These are phyloP conservation scores for Phaffia rhodozyma DNA, from an alignment of 1,284 basidiomycete species.

Conservation along the genomic window DNA sequence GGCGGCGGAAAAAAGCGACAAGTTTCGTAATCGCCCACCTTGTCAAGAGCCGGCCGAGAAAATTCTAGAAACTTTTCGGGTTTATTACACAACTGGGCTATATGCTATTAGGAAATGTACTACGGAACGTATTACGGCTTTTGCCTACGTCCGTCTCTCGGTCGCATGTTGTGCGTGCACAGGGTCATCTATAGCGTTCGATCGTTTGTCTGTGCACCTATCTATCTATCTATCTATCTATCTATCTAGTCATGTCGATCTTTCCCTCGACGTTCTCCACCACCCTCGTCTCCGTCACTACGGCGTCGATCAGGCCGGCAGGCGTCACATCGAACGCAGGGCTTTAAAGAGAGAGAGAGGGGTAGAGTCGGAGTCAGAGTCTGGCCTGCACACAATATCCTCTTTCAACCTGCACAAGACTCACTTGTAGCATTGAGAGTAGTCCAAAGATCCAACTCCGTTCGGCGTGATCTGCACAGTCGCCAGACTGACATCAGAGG, in stretches of 20 bases:
- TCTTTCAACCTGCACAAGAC: neutral
- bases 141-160: no score
- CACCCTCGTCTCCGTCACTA: conserved; percentile 80
- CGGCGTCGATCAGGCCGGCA: conserved; percentile 56
- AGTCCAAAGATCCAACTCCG: conserved; percentile 31
- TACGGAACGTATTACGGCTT: no score
- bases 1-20: no score
- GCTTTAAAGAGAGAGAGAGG: conserved; percentile 48
- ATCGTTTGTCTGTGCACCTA: no score
- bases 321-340: conserved; percentile 91
- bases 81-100: no score
- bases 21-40: no score
- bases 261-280: conserved; percentile 42
- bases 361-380: conserved; percentile 26
- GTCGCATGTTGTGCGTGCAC: no score
- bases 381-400: conserved; percentile 49
- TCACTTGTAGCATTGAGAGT: conserved; percentile 30
- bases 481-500: conserved; percentile 26
- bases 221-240: no score
- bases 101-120: no score
- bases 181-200: no score
- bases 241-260: conserved; percentile 24
- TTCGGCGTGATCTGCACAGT: conserved; percentile 36
- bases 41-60: no score
- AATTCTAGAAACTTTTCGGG: no score